Base-by-base conservation (phyloP, 2,329 filamentous ascomycete genomes). In the Cytospora leucostoma region DNA sequence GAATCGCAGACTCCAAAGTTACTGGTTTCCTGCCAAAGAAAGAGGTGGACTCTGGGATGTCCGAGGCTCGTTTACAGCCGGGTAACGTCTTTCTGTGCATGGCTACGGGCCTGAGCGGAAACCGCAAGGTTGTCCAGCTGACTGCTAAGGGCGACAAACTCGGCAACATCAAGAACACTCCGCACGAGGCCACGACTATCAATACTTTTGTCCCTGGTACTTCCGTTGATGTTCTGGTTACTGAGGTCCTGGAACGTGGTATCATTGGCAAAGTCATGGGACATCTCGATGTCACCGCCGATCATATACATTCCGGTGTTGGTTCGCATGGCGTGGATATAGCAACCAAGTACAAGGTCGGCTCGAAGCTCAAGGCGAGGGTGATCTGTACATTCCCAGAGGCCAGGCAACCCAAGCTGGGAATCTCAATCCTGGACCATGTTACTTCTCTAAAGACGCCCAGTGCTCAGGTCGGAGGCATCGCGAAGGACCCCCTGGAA, bases 201-300 rank as follows among this genome's bases (percentile, higher is more conserved):
- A 92, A 93, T 74, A 86, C 91, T 7, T 97, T 96, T 76, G 83
- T 97, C 7, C 95, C 96, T 1, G 96, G 95, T 68, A 95, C 92
- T n/a, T 88, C 89, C 7, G 92, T 93, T 40, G 93, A 97, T 69
- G 82, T 97, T 12, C 81, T 98, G 56, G 78, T 99, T 44, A 89
- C 91, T 2, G 90, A 95, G 54, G 86, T 90, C 15, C 87, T 88
- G 12, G 76, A 83, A 13, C 86, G 84, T 67, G 95, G 95, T n/a
- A 77, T 99, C 64, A 81, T 85, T 56, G 95, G 95, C 70, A 97
- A 97, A 75, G 86, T 98, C 52, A 90, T 99, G 83, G 96, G 95
- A 17, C 87, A 93, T 73, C 78, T 99, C 32, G 92, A 97, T 76
- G 91, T 92, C 12, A 97, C 93, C 1, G 93, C 94, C 19, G 95